These are phyloP conservation scores for Sporothrix pseudoabietina DNA, from an alignment of 2,329 filamentous ascomycete genomes.

Conservation along the genomic window DNA sequence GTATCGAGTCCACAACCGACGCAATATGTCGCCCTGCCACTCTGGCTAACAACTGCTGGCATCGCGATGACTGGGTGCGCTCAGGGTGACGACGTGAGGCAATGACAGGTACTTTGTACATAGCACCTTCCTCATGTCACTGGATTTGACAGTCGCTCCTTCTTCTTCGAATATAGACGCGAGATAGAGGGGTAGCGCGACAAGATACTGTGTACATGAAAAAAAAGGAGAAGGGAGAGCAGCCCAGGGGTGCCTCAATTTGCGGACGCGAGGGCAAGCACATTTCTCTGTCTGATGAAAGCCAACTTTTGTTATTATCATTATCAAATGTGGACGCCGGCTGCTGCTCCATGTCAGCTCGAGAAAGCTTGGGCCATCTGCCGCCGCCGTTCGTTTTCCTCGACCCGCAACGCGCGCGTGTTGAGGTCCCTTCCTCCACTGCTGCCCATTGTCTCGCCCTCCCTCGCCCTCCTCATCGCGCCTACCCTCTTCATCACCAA, in stretches of 20 bases:
- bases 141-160: background rate
- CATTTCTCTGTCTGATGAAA: constrained; percentile 5
- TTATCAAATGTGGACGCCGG: background rate
- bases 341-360: background rate
- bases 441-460: constrained; percentile 1
- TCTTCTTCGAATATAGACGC: background rate
- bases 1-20: background rate
- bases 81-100: background rate
- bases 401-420: constrained; percentile 18
- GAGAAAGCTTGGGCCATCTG: constrained; percentile 36
- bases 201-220: background rate
- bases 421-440: background rate
- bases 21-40: background rate
- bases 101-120: background rate
- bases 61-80: constrained; percentile 5
- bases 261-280: constrained; percentile 8
- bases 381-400: constrained; percentile 28
- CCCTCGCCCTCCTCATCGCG: constrained; percentile 1
- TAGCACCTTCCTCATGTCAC: background rate
- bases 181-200: background rate
- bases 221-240: constrained; percentile 2
- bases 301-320: background rate
- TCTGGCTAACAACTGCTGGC: background rate
- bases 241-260: constrained; percentile 4
- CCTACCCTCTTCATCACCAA: constrained; percentile 3